These are phyloP conservation scores for Monilinia vaccinii-corymbosi DNA, from an alignment of 2,329 filamentous ascomycete genomes.

Conservation along the genomic window DNA sequence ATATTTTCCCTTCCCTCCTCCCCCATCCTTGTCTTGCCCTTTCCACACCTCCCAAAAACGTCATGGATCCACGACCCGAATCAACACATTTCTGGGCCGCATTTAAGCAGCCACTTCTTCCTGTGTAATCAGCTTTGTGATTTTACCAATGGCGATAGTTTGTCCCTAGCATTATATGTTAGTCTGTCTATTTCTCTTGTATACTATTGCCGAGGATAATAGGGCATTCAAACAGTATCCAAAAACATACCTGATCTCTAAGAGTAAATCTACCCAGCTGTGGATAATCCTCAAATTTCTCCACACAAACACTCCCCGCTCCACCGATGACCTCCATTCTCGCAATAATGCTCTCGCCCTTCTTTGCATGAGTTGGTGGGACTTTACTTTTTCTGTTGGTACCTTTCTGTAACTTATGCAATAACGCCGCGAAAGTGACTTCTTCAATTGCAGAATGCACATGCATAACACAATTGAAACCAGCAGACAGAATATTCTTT, in stretches of 20 bases:
- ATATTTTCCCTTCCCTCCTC: not conserved
- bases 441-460: constrained; percentile 97
- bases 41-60: not conserved
- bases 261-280: constrained; percentile 89
- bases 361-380: constrained; percentile 83
- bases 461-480: constrained; percentile 96
- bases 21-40: not conserved
- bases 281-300: constrained; percentile 91
- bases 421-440: constrained; percentile 76
- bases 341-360: constrained; percentile 77
- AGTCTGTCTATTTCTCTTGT: constrained; percentile 5
- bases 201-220: not conserved
- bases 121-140: constrained; percentile 71
- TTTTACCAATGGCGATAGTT: constrained; percentile 99
- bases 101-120: constrained; percentile 10
- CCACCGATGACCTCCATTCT: constrained; percentile 79
- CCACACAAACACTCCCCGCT: constrained; percentile 81
- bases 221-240: constrained; percentile 12
- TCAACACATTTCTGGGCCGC: not conserved
- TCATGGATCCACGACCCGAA: not conserved
- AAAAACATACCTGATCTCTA: constrained; percentile 62
- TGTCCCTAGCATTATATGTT: constrained; percentile 58
- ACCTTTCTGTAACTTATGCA: constrained; percentile 94
- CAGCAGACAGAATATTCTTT: constrained; percentile 86
- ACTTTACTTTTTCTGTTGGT: constrained; percentile 90